Percentiles rank a stretch among this genome's conserved stretches.
phyloP scores from a whole-genome alignment of 2,329 filamentous ascomycete genomes.

The Alternaria panax region DNA sequence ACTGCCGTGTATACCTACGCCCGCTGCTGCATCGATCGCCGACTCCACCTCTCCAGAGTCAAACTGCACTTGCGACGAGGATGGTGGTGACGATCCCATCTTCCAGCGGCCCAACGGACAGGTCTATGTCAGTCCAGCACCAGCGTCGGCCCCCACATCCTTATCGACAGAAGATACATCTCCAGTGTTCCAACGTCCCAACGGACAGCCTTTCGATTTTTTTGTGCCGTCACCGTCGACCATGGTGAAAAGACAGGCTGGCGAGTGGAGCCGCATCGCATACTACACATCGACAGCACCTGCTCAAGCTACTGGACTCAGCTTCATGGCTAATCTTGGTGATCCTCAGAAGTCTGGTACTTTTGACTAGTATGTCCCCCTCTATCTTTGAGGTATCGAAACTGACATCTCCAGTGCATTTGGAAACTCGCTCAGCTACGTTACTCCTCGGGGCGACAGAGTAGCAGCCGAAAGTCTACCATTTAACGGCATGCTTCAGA shows the following conservation, averaged over 20 bases:
- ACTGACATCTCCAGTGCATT: slow-evolving; percentile 50
- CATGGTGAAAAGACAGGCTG: slow-evolving; percentile 9
- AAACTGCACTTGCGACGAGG: slow-evolving; percentile 3
- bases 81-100: neutral
- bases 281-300: slow-evolving; percentile 56
- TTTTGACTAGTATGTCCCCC: slow-evolving; percentile 55
- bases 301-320: slow-evolving; percentile 59
- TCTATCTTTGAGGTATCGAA: neutral
- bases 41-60: neutral
- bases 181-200: neutral
- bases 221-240: neutral
- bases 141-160: neutral
- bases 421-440: slow-evolving; percentile 66
- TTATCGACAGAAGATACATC: neutral
- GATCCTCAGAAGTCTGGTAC: slow-evolving; percentile 62
- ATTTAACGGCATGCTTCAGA: slow-evolving; percentile 56
- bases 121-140: neutral
- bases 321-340: slow-evolving; percentile 66
- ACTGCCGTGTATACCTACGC: slow-evolving; percentile 16
- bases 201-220: neutral
- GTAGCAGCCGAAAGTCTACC: slow-evolving; percentile 58
- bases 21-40: neutral
- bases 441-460: slow-evolving; percentile 56
- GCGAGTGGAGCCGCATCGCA: slow-evolving; percentile 55
- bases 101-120: slow-evolving; percentile 4